A percentile compares a stretch with the other conserved stretches of the same genome.
phyloP scores from a whole-genome alignment of 768 basidiomycete species.

The Panaeolus papilionaceus region DNA sequence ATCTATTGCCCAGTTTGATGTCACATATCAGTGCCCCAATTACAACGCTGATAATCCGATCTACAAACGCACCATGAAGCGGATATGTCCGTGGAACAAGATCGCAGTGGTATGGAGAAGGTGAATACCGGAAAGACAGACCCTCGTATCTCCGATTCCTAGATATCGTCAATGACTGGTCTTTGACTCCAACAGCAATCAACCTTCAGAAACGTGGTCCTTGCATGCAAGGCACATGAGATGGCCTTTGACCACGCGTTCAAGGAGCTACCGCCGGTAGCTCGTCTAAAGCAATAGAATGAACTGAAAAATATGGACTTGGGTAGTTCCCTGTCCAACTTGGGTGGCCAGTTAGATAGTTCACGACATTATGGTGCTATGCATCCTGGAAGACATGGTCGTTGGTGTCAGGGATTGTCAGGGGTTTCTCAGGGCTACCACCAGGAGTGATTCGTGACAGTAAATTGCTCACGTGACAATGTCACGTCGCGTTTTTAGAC shows the following conservation, averaged over 20 bases:
- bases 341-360: too few species aligned
- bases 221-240: constrained; percentile 7
- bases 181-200: neutral
- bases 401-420: too few species aligned
- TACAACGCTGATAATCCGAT: constrained; percentile 12
- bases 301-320: neutral
- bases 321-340: too few species aligned
- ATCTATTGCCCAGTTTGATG: neutral
- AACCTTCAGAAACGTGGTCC: neutral
- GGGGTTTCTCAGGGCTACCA: too few species aligned
- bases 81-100: constrained; percentile 13
- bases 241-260: neutral
- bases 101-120: constrained; percentile 4
- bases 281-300: neutral
- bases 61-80: constrained; percentile 8
- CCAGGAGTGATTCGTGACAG: too few species aligned
- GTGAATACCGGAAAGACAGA: neutral
- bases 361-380: too few species aligned
- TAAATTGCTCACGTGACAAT: neutral
- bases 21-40: constrained; percentile 10
- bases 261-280: constrained; percentile 10
- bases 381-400: too few species aligned
- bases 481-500: neutral
- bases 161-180: neutral
- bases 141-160: constrained; percentile 3